phyloP scores from a whole-genome alignment of 208 protist genomes.

The Trypanosoma vivax region DNA sequence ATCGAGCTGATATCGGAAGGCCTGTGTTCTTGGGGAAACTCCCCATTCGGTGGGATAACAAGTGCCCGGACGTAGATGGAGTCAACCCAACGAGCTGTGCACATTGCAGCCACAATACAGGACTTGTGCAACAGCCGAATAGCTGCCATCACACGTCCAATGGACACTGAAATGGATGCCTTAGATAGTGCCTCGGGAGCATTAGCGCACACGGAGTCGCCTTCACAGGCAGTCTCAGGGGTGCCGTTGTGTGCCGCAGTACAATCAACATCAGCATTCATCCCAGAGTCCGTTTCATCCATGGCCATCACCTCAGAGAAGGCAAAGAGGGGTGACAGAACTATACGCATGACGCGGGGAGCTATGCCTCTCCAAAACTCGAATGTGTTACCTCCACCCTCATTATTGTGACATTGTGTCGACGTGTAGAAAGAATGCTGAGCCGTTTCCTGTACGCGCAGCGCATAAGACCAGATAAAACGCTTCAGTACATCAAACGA shows the following conservation, averaged over 20 bases:
- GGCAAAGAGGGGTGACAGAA: slow-evolving; percentile 11
- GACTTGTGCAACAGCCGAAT: slow-evolving; percentile 12
- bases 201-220: background rate
- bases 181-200: background rate
- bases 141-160: slow-evolving; percentile 10
- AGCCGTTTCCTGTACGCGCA: slow-evolving; percentile 4
- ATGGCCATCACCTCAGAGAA: slow-evolving; percentile 3
- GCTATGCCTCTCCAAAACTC: slow-evolving; percentile 4
- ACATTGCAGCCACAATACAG: slow-evolving; percentile 5
- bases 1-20: slow-evolving; percentile 18
- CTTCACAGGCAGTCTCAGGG: slow-evolving; percentile 1
- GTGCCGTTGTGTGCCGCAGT: background rate
- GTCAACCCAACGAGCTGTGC: slow-evolving; percentile 31
- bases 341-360: slow-evolving; percentile 2
- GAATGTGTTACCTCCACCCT: background rate
- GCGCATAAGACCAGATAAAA: slow-evolving; percentile 15
- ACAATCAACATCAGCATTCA: background rate
- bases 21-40: slow-evolving; percentile 16
- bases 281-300: background rate
- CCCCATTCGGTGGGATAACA: slow-evolving; percentile 12
- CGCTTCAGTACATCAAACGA: slow-evolving; percentile 14
- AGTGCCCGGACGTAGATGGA: slow-evolving; percentile 37
- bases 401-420: background rate
- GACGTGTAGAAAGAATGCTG: slow-evolving; percentile 6
- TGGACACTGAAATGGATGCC: slow-evolving; percentile 11